Conservation (phyloP, 2,329 filamentous ascomycete species). For the Scedosporium dehoogii region DNA sequence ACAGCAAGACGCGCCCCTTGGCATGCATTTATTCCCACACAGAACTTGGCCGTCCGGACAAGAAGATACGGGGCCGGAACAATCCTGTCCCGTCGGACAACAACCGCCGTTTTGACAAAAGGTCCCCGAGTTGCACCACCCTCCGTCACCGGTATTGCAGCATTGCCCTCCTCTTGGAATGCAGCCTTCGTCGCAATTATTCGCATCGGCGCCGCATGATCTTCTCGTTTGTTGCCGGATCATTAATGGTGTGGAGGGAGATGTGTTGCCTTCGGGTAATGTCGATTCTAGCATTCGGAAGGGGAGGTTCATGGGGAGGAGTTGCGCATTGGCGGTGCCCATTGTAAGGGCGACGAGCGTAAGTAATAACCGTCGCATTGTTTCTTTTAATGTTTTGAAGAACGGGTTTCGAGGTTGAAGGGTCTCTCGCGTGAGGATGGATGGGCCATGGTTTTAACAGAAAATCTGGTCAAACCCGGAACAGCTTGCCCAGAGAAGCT, state of each 20-base stretch:
- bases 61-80: not conserved
- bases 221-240: not conserved
- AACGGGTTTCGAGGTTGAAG: not conserved
- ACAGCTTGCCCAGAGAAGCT: not conserved
- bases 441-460: not conserved
- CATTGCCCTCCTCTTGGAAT: not conserved
- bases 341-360: not conserved
- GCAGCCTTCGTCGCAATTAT: constrained; percentile 2
- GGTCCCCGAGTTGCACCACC: not conserved
- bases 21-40: not conserved
- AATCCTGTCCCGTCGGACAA: not conserved
- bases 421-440: not conserved
- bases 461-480: not conserved
- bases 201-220: not conserved
- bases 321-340: not conserved
- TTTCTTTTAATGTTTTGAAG: not conserved
- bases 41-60: not conserved
- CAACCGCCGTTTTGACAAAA: not conserved
- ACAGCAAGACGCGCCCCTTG: not conserved
- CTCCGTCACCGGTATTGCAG: not conserved
- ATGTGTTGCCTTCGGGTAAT: not conserved
- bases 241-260: not conserved
- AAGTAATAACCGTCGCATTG: not conserved
- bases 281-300: not conserved
- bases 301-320: not conserved